Percentiles rank a stretch among this genome's conserved stretches.
Evolutionary conservation across 345 rosid genomes (phyloP).

Genomic region (Angophora floribunda): DNA sequence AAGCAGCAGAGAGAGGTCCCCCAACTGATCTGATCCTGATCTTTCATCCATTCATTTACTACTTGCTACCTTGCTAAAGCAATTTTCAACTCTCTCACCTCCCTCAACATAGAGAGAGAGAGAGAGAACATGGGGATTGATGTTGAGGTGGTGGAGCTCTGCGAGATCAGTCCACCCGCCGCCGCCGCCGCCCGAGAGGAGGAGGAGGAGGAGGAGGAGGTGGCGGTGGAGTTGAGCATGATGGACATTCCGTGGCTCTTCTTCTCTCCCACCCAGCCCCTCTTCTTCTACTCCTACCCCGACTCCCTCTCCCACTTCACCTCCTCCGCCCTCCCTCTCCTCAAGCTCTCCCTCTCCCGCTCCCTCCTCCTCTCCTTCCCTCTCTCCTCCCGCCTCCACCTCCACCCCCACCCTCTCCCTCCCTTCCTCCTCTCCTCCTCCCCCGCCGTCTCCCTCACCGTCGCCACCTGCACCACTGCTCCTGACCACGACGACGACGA

Average conservation of each 20-base stretch:
- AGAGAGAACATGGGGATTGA: not conserved
- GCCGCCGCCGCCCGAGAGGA: not conserved
- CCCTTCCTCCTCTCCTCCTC: slow-evolving; percentile 2
- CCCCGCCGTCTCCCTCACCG: slow-evolving; percentile 8
- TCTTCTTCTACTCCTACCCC: slow-evolving; percentile 33
- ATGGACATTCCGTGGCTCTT: slow-evolving; percentile 53
- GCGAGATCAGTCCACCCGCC: not conserved
- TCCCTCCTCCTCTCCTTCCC: slow-evolving; percentile 37
- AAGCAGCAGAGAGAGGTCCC: not conserved
- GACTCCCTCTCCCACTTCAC: slow-evolving; percentile 18
- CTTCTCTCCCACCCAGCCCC: slow-evolving; percentile 26
- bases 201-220: not conserved
- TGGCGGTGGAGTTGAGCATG: slow-evolving; percentile 7
- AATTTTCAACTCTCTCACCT: not conserved
- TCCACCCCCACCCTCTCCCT: not conserved
- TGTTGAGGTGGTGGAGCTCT: not conserved
- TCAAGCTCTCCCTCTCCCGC: slow-evolving; percentile 36
- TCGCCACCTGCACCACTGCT: slow-evolving; percentile 1
- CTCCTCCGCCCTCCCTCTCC: slow-evolving; percentile 15
- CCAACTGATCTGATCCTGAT: not conserved
- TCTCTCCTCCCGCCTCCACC: slow-evolving; percentile 15
- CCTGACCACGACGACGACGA: not conserved
- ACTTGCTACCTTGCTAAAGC: no score
- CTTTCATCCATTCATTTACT: not conserved
- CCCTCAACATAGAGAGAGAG: not conserved